Evolutionary conservation across 371 early-diverging fungal species (phyloP).

Genomic region (Blastocladiella emersonii): DNA sequence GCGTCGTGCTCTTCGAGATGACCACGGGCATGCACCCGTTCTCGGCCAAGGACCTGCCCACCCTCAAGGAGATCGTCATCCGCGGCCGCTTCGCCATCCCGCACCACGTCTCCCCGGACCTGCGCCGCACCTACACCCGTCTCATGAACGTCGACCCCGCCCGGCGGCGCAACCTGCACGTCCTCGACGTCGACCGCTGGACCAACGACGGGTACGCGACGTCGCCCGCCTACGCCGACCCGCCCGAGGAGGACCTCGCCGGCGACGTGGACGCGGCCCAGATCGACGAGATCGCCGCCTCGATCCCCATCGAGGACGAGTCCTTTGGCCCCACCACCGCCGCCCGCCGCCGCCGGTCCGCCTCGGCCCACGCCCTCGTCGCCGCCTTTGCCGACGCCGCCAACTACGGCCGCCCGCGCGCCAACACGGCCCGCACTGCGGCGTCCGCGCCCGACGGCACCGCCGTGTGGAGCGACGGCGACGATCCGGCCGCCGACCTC

Average conservation of each 20-base stretch:
- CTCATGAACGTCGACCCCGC: neutral
- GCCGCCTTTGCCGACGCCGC: neutral
- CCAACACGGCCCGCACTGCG: neutral
- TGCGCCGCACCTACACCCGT: neutral
- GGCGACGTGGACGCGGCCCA: neutral
- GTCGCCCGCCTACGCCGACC: neutral
- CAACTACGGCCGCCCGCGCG: neutral
- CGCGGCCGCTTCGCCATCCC: neutral
- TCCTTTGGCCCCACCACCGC: neutral
- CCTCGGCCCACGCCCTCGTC: neutral
- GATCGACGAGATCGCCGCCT: neutral
- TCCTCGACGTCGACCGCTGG: neutral
- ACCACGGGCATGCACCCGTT: constrained; percentile 42
- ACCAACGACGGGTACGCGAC: neutral
- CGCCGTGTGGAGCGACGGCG: neutral
- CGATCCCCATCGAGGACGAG: neutral
- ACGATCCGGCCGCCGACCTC: no score
- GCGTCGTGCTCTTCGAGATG: constrained; percentile 77
- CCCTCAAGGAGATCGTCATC: neutral
- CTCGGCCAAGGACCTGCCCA: neutral
- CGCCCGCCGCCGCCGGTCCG: neutral
- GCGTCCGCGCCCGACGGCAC: neutral
- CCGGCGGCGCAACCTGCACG: neutral
- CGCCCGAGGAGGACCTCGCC: neutral
- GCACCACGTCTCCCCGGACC: neutral